Percentiles rank a stretch among this genome's conserved stretches.
phyloP scores from a whole-genome alignment of 805 yeast genomes.

The Nadsonia fulvescens region DNA sequence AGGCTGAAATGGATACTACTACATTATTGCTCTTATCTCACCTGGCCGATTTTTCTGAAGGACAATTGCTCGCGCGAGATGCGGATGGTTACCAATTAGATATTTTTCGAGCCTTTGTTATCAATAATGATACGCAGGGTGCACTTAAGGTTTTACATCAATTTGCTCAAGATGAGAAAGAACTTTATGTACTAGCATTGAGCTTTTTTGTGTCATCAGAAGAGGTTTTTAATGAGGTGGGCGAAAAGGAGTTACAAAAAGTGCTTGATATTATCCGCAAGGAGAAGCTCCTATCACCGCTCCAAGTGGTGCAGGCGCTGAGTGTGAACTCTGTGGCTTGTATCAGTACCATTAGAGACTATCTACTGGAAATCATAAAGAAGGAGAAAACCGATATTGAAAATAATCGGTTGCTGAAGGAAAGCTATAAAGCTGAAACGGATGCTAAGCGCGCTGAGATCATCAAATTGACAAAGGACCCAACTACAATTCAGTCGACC shows the following conservation, averaged over 20 bases:
- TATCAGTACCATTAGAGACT: constrained; percentile 54
- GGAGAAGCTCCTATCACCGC: constrained; percentile 42
- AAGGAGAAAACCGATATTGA: constrained; percentile 43
- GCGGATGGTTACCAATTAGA: constrained; percentile 35
- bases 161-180: constrained; percentile 45
- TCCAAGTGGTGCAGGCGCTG: constrained; percentile 59
- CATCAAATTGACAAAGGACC: constrained; percentile 29
- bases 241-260: constrained; percentile 29
- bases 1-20: constrained; percentile 35
- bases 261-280: constrained; percentile 37
- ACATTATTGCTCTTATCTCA: constrained; percentile 39
- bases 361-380: constrained; percentile 42
- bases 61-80: constrained; percentile 14
- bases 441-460: constrained; percentile 34
- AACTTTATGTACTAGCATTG: constrained; percentile 47
- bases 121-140: constrained; percentile 35
- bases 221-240: constrained; percentile 31
- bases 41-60: constrained; percentile 21
- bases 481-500: constrained; percentile 39
- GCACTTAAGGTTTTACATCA: constrained; percentile 40
- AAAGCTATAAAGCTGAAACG: constrained; percentile 52
- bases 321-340: constrained; percentile 45
- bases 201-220: constrained; percentile 41
- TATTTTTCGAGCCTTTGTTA: constrained; percentile 45
- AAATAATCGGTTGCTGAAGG: constrained; percentile 48